Evolutionary conservation across 2,329 filamentous ascomycete species (phyloP).

Genomic region (Truncatella angustata): DNA sequence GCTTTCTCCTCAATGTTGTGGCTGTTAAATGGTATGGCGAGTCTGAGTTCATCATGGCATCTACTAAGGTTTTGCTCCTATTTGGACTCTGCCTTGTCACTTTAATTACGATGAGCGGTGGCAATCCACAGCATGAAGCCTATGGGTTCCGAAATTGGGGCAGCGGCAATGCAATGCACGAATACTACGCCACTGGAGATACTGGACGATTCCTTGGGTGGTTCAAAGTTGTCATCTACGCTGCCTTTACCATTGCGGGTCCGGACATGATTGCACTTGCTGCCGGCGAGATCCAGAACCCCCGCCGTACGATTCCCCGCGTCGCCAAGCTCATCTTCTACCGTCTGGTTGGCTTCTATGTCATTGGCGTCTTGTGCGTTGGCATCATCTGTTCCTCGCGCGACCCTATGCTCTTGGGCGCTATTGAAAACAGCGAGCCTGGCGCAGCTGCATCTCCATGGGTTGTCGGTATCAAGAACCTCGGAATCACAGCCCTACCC

Average conservation of each 20-base stretch:
- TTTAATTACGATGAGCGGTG: constrained; percentile 62
- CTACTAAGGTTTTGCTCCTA: constrained; percentile 43
- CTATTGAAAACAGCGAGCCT: constrained; percentile 51
- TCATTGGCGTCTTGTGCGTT: constrained; percentile 57
- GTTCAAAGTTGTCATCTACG: constrained; percentile 48
- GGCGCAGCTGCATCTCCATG: constrained; percentile 50
- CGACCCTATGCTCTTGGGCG: constrained; percentile 51
- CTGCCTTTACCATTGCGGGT: constrained; percentile 57
- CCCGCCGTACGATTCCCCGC: constrained; percentile 53
- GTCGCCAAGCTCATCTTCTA: constrained; percentile 65
- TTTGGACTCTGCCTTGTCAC: constrained; percentile 58
- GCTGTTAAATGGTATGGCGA: constrained; percentile 45
- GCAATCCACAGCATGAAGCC: constrained; percentile 54
- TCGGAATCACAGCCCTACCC: constrained; percentile 50
- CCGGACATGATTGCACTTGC: constrained; percentile 50
- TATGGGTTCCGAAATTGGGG: constrained; percentile 54
- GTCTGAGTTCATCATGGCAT: constrained; percentile 56
- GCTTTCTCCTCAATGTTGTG: constrained; percentile 45
- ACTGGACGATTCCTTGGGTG: constrained; percentile 59
- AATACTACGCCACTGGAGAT: constrained; percentile 31
- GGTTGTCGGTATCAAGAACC: constrained; percentile 52
- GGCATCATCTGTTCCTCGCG: constrained; percentile 59
- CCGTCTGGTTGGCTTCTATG: constrained; percentile 60
- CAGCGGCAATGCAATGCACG: constrained; percentile 13
- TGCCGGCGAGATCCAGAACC: constrained; percentile 49